phyloP scores from a whole-genome alignment of 2,329 filamentous ascomycete species.

The Pyrenophora tritici-repentis region DNA sequence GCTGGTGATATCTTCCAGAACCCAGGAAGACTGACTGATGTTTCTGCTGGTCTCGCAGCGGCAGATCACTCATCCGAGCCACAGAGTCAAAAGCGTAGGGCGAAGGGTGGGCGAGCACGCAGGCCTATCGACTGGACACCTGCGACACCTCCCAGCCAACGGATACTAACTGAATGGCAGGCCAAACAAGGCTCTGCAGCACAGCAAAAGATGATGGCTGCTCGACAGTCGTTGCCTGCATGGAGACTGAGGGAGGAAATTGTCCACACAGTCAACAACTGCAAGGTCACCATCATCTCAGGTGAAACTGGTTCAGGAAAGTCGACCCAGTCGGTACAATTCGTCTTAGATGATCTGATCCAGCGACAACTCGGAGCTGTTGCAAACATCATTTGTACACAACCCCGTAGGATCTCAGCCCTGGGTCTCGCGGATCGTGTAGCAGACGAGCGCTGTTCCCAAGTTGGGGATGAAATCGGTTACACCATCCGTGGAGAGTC shows the following conservation, averaged over 20 bases:
- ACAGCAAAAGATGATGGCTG: conserved; percentile 75
- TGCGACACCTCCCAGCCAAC: conserved; percentile 62
- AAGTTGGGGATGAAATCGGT: conserved; percentile 84
- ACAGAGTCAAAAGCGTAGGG: conserved; percentile 19
- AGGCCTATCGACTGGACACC: conserved; percentile 68
- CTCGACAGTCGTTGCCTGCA: conserved; percentile 77
- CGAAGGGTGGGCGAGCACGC: conserved; percentile 28
- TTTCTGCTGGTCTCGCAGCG: conserved; percentile 74
- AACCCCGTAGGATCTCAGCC: conserved; percentile 91
- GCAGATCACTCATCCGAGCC: conserved; percentile 41
- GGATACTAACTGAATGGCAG: conserved; percentile 68
- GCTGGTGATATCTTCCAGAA: conserved; percentile 81
- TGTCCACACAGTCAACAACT: conserved; percentile 71
- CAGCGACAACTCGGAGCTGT: conserved; percentile 72
- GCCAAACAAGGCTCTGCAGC: conserved; percentile 66
- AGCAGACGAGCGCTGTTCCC: conserved; percentile 83
- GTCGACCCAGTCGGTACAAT: conserved; percentile 95
- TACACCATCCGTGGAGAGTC: conserved; percentile 92
- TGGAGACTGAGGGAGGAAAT: conserved; percentile 83
- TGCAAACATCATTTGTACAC: conserved; percentile 92
- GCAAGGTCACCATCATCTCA: conserved; percentile 94
- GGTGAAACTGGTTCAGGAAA: conserved; percentile 97
- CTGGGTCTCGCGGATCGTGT: conserved; percentile 93
- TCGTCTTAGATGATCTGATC: conserved; percentile 90
- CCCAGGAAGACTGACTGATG: conserved; percentile 81